Evolutionary conservation across 495 filamentous ascomycete species (phyloP).

Genomic region (Lophium mytilinum): DNA sequence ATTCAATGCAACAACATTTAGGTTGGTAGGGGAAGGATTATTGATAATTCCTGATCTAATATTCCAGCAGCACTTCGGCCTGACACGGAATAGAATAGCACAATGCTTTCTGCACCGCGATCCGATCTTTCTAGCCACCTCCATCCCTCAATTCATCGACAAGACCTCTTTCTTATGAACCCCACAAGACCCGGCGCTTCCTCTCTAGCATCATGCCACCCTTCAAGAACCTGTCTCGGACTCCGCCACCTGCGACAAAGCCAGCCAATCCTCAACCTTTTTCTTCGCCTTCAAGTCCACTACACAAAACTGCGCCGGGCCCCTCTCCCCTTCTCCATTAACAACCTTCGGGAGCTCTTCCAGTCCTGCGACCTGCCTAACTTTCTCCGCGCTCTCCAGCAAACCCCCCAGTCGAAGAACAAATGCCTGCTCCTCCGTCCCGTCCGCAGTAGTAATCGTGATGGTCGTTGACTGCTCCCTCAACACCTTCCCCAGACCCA

Average conservation of each 20-base stretch:
- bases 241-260: conserved; percentile 2
- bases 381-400: conserved; percentile 11
- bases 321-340: conserved; percentile 1
- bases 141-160: too few relatives aligned
- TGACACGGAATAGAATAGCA: too few relatives aligned
- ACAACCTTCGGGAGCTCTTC: conserved; percentile 10
- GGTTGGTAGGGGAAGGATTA: too few relatives aligned
- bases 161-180: too few relatives aligned
- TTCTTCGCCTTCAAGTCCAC: conserved; percentile 4
- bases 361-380: conserved; percentile 15
- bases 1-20: too few relatives aligned
- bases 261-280: conserved; percentile 12
- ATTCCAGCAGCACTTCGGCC: too few relatives aligned
- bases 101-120: too few relatives aligned
- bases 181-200: too few relatives aligned
- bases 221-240: neutral
- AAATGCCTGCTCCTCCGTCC: neutral
- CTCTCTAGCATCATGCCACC: neutral
- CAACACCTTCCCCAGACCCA: conserved; percentile 6
- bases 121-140: too few relatives aligned
- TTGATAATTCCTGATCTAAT: too few relatives aligned
- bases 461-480: conserved; percentile 16
- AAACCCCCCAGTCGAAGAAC: conserved; percentile 19
- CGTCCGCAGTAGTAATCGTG: conserved; percentile 2
- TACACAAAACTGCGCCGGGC: conserved; percentile 5